Conservation (phyloP, 2,329 filamentous ascomycete species). For the Leptoxyphium fumago region DNA sequence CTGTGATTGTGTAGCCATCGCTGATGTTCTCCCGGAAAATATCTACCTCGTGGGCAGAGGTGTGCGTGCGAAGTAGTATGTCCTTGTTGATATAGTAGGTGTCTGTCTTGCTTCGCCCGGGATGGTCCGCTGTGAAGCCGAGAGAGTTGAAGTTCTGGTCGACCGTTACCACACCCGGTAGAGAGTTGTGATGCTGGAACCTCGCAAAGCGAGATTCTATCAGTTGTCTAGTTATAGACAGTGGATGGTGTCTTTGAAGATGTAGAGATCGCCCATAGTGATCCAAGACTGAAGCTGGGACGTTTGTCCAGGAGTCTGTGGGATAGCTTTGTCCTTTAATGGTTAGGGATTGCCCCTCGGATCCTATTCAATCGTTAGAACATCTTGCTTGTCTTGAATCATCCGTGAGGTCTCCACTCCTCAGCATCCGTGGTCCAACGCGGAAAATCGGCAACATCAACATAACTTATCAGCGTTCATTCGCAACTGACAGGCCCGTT, state of each 20-base stretch:
- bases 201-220: constrained; percentile 79
- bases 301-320: constrained; percentile 75
- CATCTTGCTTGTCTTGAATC: no score
- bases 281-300: constrained; percentile 57
- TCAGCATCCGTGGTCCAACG: no score
- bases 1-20: constrained; percentile 76
- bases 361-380: no score
- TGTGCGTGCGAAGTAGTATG: constrained; percentile 83
- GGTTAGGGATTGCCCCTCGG: constrained; percentile 24
- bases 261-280: constrained; percentile 70
- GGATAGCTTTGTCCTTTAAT: constrained; percentile 51
- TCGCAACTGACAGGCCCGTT: not conserved
- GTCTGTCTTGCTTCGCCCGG: constrained; percentile 73
- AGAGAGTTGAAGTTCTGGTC: constrained; percentile 93
- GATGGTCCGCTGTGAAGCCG: constrained; percentile 76
- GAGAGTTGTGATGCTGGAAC: constrained; percentile 62
- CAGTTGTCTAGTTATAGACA: constrained; percentile 78
- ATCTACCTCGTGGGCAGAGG: constrained; percentile 81
- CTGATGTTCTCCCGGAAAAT: constrained; percentile 58
- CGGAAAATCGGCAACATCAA: no score
- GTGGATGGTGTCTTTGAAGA: constrained; percentile 76
- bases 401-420: no score
- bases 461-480: no score
- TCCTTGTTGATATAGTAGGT: constrained; percentile 87
- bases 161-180: constrained; percentile 72